Base-by-base conservation (phyloP, 139 green algal species). In the Coelastrella sp. region DNA sequence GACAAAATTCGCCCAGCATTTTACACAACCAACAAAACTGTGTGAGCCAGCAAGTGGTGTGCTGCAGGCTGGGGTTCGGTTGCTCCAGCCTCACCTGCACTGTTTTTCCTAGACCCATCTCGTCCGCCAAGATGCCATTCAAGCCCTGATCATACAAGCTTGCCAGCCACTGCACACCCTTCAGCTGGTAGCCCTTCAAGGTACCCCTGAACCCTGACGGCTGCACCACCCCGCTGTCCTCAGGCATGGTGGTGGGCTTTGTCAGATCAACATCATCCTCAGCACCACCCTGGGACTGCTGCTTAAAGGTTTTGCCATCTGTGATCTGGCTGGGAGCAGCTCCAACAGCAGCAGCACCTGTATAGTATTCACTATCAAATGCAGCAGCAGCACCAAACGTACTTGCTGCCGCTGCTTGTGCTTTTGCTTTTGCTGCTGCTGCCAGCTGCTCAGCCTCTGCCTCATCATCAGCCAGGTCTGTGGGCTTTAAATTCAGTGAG, bases 121-220 rank as follows among this genome's bases (percentile, higher is more conserved):
- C 96, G 57, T 98, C 96, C 14, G 96, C 96, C 60, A 98, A 85
- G 7, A 98, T 98, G 15, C 93, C 94, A 10, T 95, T 95, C 68
- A 95, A 66, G 25, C 91, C 89, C 89, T 96, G 91, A 27, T 88
- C 93, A 87, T 95, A 98, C 92, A 94, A 92, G 89, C 94, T 92
- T 78, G 88, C 87, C 85, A 97, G 92, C 95, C 96, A 98, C 93
- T 97, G 96, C n/a, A 98, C 92, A 20, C 95, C 96, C 93, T 97
- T 95, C 80, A 98, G 95, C 93, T 98, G 96, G 91, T 98, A 98
- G 12, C 90, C 73, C 91, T 98, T 95, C 90, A 98, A 83, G 11
- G 95, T 94, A 0, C 93, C 96, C 9, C 79, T 88, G 78, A 92
- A 92, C 8, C 90, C 90, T 17, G 57, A 60, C 58, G 88, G 91